Percentiles rank a stretch among this genome's conserved stretches.
Evolutionary conservation across 352 stramenopile species (phyloP).

Genomic region (Pythium guiyangense): DNA sequence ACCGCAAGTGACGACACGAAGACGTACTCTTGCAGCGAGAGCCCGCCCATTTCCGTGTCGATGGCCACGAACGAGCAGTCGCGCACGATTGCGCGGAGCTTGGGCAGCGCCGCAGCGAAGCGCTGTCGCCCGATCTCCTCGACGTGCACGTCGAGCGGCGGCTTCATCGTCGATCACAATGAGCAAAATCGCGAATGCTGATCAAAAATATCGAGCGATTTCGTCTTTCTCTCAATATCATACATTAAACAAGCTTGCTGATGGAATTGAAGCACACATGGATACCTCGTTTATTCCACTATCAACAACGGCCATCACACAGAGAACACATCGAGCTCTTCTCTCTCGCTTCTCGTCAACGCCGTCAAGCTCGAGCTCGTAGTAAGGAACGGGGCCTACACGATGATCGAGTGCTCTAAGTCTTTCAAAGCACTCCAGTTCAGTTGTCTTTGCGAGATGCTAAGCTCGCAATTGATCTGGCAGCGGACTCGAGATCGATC

Average conservation of each 20-base stretch:
- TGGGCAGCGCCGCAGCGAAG: conserved; percentile 19
- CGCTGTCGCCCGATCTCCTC: conserved; percentile 16
- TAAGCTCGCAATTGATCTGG: conserved; percentile 77
- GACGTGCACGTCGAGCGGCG: conserved; percentile 12
- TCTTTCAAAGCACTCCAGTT: too few species aligned
- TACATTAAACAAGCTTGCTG: too few species aligned
- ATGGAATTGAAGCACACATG: too few species aligned
- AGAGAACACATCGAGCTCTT: too few species aligned
- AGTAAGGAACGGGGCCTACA: too few species aligned
- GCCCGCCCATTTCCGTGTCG: conserved; percentile 71
- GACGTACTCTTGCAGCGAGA: conserved; percentile 65
- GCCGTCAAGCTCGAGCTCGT: too few species aligned
- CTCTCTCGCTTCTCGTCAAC: too few species aligned
- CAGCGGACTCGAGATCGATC: too few species aligned
- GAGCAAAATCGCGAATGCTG: conserved; percentile 36
- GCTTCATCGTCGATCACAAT: conserved; percentile 54
- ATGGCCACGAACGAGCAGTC: conserved; percentile 63
- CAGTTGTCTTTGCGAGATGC: conserved; percentile 12
- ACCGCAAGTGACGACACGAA: neutral
- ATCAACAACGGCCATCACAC: too few species aligned
- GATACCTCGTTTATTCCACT: too few species aligned
- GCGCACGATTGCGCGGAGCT: conserved; percentile 24
- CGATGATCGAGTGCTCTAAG: neutral
- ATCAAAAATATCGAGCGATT: conserved; percentile 10
- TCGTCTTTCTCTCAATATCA: too few species aligned